phyloP scores from a whole-genome alignment of 1,284 basidiomycete species.

The Ustilago bromivora region DNA sequence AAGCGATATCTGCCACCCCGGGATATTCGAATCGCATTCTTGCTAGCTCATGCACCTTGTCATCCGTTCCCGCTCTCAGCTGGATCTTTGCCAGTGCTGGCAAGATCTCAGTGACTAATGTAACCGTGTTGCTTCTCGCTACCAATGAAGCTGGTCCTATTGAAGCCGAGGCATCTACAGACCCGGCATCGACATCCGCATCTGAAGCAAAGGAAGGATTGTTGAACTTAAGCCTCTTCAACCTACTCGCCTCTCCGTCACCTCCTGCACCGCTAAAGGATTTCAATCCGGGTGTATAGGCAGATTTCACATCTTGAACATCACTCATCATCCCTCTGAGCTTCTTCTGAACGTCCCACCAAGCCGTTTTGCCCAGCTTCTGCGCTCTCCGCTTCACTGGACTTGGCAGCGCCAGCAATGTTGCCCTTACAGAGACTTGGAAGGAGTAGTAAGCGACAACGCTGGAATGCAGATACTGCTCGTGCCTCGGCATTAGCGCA shows the following conservation, averaged over 20 bases:
- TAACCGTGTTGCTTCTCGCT: conserved; percentile 18
- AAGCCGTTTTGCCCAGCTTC: conserved; percentile 75
- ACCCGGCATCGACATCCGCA: neutral
- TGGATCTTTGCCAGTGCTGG: conserved; percentile 46
- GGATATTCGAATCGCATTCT: conserved; percentile 46
- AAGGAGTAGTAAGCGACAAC: conserved; percentile 86
- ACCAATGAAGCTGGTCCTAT: conserved; percentile 5
- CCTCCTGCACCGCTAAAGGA: neutral
- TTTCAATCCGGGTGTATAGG: neutral
- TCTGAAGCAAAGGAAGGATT: neutral
- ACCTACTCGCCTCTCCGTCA: neutral
- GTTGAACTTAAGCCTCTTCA: conserved; percentile 28
- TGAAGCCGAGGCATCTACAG: neutral
- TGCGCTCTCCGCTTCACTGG: conserved; percentile 82
- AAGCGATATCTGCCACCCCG: conserved; percentile 38
- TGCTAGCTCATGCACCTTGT: conserved; percentile 14
- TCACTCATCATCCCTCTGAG: conserved; percentile 66
- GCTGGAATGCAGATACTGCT: conserved; percentile 75
- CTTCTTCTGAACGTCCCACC: conserved; percentile 71
- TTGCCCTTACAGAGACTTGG: conserved; percentile 81
- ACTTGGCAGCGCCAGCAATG: conserved; percentile 83
- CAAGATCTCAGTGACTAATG: conserved; percentile 39
- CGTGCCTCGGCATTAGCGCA: conserved; percentile 72
- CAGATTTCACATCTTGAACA: conserved; percentile 64
- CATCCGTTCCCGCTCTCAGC: conserved; percentile 2